Evolutionary conservation across 352 stramenopile species (phyloP).

Genomic region (Pilasporangium apinafurcum): DNA sequence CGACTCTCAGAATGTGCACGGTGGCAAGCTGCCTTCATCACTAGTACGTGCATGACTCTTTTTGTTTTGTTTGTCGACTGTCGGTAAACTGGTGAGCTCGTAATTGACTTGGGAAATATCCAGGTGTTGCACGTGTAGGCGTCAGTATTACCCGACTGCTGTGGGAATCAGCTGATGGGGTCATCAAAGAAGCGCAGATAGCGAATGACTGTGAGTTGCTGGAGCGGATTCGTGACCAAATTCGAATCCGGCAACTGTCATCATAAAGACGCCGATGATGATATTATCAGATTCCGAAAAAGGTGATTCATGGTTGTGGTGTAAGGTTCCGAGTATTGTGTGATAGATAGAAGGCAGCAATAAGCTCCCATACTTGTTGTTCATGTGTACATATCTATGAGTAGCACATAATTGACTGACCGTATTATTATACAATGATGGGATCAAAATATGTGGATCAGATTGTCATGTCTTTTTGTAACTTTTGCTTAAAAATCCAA

Average conservation of each 20-base stretch:
- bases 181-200: conserved; percentile 2
- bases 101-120: not conserved
- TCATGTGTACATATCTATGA: too few species aligned
- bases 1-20: conserved; percentile 33
- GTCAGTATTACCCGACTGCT: conserved; percentile 9
- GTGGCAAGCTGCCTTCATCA: conserved; percentile 72
- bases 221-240: conserved; percentile 5
- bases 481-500: too few species aligned
- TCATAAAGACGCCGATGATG: too few species aligned
- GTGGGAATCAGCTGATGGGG: not conserved
- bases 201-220: not conserved
- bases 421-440: too few species aligned
- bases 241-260: conserved; percentile 1
- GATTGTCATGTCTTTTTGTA: too few species aligned
- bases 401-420: too few species aligned
- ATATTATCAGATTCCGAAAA: too few species aligned
- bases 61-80: not conserved
- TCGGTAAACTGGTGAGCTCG: not conserved
- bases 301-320: too few species aligned
- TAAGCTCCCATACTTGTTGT: too few species aligned
- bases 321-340: too few species aligned
- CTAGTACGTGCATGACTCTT: conserved; percentile 29
- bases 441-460: too few species aligned
- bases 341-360: too few species aligned
- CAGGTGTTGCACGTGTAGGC: conserved; percentile 8